Evolutionary conservation across 148 eudicot species (phyloP).

Genomic region (Rhododendron williamsianum): DNA sequence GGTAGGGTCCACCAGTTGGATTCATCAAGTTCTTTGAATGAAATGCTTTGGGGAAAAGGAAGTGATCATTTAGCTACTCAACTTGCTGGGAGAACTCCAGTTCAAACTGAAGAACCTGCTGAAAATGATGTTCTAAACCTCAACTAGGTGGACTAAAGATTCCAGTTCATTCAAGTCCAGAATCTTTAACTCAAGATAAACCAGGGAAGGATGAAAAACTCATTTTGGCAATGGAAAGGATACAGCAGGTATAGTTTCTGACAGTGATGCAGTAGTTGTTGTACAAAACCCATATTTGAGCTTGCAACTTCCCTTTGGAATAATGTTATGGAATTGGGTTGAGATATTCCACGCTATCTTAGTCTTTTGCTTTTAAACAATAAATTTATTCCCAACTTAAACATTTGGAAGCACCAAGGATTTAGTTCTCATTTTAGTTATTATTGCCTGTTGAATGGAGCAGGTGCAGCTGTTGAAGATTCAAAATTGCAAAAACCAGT

Average conservation of each 20-base stretch:
- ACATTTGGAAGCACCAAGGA: background rate
- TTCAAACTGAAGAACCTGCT: constrained; percentile 14
- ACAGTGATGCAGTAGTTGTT: background rate
- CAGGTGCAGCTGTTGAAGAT: constrained; percentile 14
- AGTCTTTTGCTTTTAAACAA: background rate
- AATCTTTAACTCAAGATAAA: constrained; percentile 5
- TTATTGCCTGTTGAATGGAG: background rate
- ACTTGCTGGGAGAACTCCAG: constrained; percentile 11
- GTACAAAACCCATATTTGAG: background rate
- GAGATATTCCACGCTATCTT: background rate
- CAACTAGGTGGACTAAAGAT: constrained; percentile 23
- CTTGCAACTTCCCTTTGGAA: background rate
- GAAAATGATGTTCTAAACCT: constrained; percentile 10
- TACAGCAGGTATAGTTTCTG: background rate
- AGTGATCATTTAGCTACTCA: constrained; percentile 5
- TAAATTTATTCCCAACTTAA: background rate
- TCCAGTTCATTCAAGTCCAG: constrained; percentile 11
- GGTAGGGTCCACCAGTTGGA: background rate
- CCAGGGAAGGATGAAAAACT: constrained; percentile 3
- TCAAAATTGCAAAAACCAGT: background rate
- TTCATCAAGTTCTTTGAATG: background rate
- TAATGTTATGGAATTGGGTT: background rate
- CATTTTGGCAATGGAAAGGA: background rate
- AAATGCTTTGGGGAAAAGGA: background rate
- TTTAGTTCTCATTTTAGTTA: background rate